Conservation (phyloP, 306 rosid species). For the Inga oerstediana region DNA sequence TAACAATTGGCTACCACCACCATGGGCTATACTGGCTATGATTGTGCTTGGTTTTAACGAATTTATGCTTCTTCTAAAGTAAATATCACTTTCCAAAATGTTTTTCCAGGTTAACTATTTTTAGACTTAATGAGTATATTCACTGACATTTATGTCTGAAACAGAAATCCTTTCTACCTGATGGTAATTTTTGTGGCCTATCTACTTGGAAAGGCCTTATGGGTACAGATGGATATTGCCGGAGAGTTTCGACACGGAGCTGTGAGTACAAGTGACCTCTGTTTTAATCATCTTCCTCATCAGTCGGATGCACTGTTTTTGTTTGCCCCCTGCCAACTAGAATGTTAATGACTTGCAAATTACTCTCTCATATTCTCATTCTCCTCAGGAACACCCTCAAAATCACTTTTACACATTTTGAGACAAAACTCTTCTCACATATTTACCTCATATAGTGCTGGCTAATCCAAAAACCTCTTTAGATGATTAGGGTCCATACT, state of each 20-base stretch:
- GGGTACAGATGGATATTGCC: slow-evolving; percentile 79
- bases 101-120: background rate
- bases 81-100: slow-evolving; percentile 32
- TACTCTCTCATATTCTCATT: background rate
- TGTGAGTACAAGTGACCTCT: slow-evolving; percentile 54
- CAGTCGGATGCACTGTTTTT: background rate
- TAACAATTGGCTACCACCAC: slow-evolving; percentile 92
- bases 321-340: background rate
- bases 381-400: too few relatives aligned
- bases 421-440: too few relatives aligned
- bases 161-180: slow-evolving; percentile 86
- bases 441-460: too few relatives aligned
- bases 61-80: slow-evolving; percentile 79
- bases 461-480: too few relatives aligned
- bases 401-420: too few relatives aligned
- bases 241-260: slow-evolving; percentile 68
- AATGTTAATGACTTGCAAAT: background rate
- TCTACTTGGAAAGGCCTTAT: slow-evolving; percentile 70
- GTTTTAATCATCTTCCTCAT: background rate
- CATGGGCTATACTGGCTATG: slow-evolving; percentile 86
- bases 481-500: background rate
- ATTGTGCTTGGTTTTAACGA: slow-evolving; percentile 83
- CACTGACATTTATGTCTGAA: slow-evolving; percentile 32
- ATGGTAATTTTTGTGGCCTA: slow-evolving; percentile 60
- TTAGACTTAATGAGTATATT: slow-evolving; percentile 22